Conservation (phyloP, 805 yeast genomes). For the Wickerhamiella lipophila region DNA sequence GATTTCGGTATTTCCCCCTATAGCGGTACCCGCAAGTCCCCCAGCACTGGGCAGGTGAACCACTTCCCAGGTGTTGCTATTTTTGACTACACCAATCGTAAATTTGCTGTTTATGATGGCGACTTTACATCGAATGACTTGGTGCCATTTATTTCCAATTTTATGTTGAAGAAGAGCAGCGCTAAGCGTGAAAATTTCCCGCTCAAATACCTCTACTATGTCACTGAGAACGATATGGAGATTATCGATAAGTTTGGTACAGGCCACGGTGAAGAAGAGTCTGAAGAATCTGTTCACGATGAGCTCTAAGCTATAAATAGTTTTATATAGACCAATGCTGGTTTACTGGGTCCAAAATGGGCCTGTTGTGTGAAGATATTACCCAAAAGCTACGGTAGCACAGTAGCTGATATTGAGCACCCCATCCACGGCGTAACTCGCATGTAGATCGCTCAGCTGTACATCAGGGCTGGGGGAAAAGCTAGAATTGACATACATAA, state of each 20-base stretch:
- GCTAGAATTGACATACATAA: constrained; percentile 32
- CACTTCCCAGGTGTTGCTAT: constrained; percentile 17
- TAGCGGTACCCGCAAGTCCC: constrained; percentile 8
- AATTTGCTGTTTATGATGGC: too few species aligned
- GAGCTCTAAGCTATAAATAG: constrained; percentile 12
- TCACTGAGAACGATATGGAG: constrained; percentile 19
- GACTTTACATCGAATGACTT: too few species aligned
- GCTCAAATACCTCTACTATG: constrained; percentile 17
- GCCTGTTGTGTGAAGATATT: background rate
- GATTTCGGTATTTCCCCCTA: constrained; percentile 14
- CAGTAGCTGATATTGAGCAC: constrained; percentile 27
- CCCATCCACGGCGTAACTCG: constrained; percentile 23
- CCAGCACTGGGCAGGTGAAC: background rate
- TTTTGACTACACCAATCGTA: constrained; percentile 15
- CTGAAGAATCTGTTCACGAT: constrained; percentile 13
- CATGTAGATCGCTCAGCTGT: constrained; percentile 25
- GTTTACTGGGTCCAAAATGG: too few species aligned
- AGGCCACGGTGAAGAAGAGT: constrained; percentile 9
- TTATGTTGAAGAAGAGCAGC: constrained; percentile 11
- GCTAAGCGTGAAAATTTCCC: constrained; percentile 12
- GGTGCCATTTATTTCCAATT: constrained; percentile 9
- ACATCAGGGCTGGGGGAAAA: constrained; percentile 33
- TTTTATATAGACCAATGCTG: too few species aligned
- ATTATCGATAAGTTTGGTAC: constrained; percentile 10
- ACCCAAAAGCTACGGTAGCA: constrained; percentile 29